phyloP scores from a whole-genome alignment of 208 protist species.

The Trypanosoma theileri region DNA sequence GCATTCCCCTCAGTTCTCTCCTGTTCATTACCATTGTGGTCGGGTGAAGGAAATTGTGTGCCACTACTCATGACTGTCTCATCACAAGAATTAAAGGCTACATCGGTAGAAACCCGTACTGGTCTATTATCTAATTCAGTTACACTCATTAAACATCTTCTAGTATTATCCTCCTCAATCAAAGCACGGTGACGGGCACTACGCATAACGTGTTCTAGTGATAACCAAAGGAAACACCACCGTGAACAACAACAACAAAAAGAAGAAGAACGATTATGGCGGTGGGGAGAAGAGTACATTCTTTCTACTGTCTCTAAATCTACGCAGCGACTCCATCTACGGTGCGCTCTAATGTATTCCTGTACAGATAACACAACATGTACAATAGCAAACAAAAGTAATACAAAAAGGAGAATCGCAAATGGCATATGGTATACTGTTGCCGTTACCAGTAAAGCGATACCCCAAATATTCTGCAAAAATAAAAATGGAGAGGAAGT shows the following conservation, averaged over 20 bases:
- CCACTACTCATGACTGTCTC: too few species aligned
- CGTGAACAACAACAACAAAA: slow-evolving; percentile 31
- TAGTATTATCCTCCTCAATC: not conserved
- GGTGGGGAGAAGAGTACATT: not conserved
- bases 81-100: too few species aligned
- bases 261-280: not conserved
- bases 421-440: slow-evolving; percentile 63
- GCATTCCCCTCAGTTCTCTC: not conserved
- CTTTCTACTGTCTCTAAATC: not conserved
- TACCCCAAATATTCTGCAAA: slow-evolving; percentile 53
- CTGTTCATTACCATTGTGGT: not conserved
- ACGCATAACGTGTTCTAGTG: slow-evolving; percentile 8
- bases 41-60: slow-evolving; percentile 4
- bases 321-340: slow-evolving; percentile 33
- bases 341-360: slow-evolving; percentile 41
- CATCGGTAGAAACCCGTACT: not conserved
- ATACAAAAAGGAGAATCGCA: slow-evolving; percentile 45
- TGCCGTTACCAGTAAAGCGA: slow-evolving; percentile 48
- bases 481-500: slow-evolving; percentile 55
- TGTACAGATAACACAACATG: slow-evolving; percentile 38
- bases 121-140: not conserved
- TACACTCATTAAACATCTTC: not conserved
- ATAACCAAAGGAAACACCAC: slow-evolving; percentile 17
- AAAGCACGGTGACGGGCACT: not conserved
- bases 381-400: slow-evolving; percentile 38